These are phyloP conservation scores for Thalassiosira mediterranea DNA, from an alignment of 352 stramenopile genomes.

Conservation along the genomic window DNA sequence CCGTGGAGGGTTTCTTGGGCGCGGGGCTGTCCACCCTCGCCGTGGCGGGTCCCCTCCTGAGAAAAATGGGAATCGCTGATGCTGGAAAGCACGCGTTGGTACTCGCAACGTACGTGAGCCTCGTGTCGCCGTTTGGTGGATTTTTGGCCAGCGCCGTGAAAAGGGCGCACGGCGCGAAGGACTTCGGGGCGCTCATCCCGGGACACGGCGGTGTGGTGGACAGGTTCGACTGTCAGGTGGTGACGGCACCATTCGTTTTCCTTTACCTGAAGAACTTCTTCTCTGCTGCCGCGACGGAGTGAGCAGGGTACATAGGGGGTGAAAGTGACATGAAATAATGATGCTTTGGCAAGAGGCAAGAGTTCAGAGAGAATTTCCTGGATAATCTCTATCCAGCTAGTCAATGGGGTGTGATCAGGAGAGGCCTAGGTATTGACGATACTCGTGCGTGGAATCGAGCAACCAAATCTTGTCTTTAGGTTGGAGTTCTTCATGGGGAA, in stretches of 20 bases:
- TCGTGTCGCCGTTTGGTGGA: conserved; percentile 98
- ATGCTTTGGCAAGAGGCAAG: no score
- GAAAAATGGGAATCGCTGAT: conserved; percentile 23
- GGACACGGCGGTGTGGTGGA: conserved; percentile 97
- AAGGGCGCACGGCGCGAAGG: conserved; percentile 98
- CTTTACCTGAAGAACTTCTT: conserved; percentile 65
- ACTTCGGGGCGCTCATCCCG: conserved; percentile 98
- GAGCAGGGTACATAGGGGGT: no score
- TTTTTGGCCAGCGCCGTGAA: conserved; percentile 99
- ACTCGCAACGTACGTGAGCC: conserved; percentile 95
- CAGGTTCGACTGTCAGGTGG: conserved; percentile 97
- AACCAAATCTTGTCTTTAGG: no score
- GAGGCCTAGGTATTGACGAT: no score
- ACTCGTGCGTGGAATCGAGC: no score
- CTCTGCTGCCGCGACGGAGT: background rate
- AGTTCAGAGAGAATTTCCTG: no score
- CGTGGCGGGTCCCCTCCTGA: conserved; percentile 86
- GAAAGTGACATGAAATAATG: no score
- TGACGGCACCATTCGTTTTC: conserved; percentile 86
- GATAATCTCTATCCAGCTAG: no score
- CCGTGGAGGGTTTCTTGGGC: conserved; percentile 97
- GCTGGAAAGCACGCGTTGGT: conserved; percentile 90
- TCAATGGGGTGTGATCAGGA: no score
- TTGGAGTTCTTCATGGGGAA: no score
- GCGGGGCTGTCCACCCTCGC: conserved; percentile 94